These are phyloP conservation scores for Penicillium daleae DNA, from an alignment of 495 filamentous ascomycete species.

Conservation along the genomic window DNA sequence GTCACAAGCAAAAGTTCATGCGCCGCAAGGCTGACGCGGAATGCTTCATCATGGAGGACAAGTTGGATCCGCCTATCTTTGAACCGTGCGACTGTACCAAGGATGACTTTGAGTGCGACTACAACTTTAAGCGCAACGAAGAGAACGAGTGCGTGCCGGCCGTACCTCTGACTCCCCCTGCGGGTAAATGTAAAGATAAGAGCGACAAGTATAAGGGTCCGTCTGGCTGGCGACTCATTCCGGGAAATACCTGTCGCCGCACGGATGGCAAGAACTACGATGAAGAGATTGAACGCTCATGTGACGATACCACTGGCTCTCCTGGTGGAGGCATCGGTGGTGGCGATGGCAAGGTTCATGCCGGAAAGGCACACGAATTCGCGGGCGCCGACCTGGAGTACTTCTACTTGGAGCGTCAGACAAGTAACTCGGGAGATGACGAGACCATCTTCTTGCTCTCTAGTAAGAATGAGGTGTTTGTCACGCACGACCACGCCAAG, in stretches of 20 bases:
- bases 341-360: slow-evolving; percentile 63
- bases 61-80: slow-evolving; percentile 66
- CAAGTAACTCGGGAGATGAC: slow-evolving; percentile 62
- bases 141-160: slow-evolving; percentile 65
- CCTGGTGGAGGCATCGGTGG: slow-evolving; percentile 29
- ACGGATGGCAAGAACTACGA: slow-evolving; percentile 50
- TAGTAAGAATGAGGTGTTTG: slow-evolving; percentile 60
- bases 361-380: slow-evolving; percentile 57
- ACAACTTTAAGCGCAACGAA: slow-evolving; percentile 72
- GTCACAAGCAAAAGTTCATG: slow-evolving; percentile 81
- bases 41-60: slow-evolving; percentile 85
- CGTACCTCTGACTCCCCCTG: slow-evolving; percentile 51
- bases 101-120: slow-evolving; percentile 92
- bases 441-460: slow-evolving; percentile 88
- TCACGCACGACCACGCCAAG: slow-evolving; percentile 85
- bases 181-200: slow-evolving; percentile 66
- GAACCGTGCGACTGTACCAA: slow-evolving; percentile 78
- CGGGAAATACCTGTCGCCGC: slow-evolving; percentile 83
- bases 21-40: slow-evolving; percentile 82
- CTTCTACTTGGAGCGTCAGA: slow-evolving; percentile 83
- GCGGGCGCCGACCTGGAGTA: slow-evolving; percentile 59
- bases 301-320: slow-evolving; percentile 48
- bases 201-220: slow-evolving; percentile 75
- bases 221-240: slow-evolving; percentile 90
- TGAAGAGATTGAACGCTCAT: slow-evolving; percentile 51